phyloP scores from a whole-genome alignment of 2,329 filamentous ascomycete species.

The Aspergillus sp. region DNA sequence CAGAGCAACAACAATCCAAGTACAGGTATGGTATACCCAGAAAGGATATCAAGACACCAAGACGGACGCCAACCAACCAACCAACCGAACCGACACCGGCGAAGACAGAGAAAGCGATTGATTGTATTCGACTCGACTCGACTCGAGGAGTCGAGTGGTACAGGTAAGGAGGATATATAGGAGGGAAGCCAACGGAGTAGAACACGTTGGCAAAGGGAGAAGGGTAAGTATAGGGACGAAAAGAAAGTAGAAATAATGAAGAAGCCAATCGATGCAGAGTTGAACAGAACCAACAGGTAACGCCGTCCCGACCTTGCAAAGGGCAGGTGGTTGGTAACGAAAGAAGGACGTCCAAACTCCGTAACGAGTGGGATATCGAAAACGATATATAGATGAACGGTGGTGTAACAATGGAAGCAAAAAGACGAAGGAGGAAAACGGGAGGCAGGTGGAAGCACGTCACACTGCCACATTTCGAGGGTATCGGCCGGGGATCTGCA shows the following conservation, averaged over 20 bases:
- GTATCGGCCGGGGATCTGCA: slow-evolving; percentile 29
- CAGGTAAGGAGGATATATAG: too few relatives aligned
- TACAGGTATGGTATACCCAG: too few relatives aligned
- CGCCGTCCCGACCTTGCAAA: neutral
- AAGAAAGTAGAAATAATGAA: neutral
- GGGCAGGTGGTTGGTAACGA: neutral
- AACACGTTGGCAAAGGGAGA: slow-evolving; percentile 1
- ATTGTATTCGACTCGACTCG: too few relatives aligned
- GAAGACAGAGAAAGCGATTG: too few relatives aligned
- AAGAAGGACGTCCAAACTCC: neutral
- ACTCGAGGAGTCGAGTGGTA: too few relatives aligned
- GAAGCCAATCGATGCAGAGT: neutral
- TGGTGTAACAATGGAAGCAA: neutral
- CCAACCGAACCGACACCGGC: too few relatives aligned
- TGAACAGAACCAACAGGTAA: neutral
- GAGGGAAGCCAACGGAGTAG: too few relatives aligned
- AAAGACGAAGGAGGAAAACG: neutral
- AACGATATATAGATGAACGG: too few relatives aligned
- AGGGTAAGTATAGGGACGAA: slow-evolving; percentile 7
- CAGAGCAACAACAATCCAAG: too few relatives aligned
- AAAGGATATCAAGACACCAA: too few relatives aligned
- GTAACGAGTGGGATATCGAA: neutral
- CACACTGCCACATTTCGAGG: slow-evolving; percentile 23
- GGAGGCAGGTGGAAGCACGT: neutral
- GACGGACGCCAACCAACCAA: too few relatives aligned